phyloP scores from a whole-genome alignment of 441 rosid genomes.

The Euphorbia neoarborescens region DNA sequence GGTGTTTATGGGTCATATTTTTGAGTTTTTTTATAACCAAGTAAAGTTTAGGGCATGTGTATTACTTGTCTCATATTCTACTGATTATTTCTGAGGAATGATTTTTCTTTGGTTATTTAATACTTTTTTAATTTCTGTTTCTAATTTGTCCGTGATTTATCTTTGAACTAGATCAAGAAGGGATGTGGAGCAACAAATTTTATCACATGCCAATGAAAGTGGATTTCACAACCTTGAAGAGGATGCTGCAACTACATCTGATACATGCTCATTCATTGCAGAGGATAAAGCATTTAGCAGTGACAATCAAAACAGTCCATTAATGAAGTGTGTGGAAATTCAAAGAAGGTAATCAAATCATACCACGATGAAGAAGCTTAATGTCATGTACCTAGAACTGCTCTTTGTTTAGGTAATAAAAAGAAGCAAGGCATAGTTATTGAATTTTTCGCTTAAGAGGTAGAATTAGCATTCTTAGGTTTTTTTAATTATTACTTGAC shows the following conservation, averaged over 20 bases:
- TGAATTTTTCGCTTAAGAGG: background rate
- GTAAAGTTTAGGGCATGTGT: background rate
- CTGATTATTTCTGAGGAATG: background rate
- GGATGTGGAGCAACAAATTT: conserved; percentile 28
- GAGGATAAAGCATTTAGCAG: conserved; percentile 66
- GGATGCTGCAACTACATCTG: conserved; percentile 52
- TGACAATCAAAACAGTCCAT: conserved; percentile 45
- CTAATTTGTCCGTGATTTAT: conserved; percentile 18
- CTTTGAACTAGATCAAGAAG: conserved; percentile 39
- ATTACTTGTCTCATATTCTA: background rate
- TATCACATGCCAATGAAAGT: conserved; percentile 32
- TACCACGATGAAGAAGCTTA: too few species aligned
- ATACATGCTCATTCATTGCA: conserved; percentile 61
- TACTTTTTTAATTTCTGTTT: conserved; percentile 4
- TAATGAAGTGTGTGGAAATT: conserved; percentile 32
- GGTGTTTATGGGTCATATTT: background rate
- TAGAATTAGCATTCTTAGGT: background rate
- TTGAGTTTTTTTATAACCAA: background rate
- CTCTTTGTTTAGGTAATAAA: background rate
- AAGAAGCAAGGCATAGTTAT: background rate
- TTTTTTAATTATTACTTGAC: background rate
- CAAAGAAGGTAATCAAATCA: conserved; percentile 41
- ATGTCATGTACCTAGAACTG: background rate
- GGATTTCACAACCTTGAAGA: conserved; percentile 35
- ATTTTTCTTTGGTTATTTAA: background rate